A percentile compares a stretch with the other conserved stretches of the same genome.
Evolutionary conservation across 2,329 filamentous ascomycete genomes (phyloP).

Genomic region (Fusarium heterosporum): DNA sequence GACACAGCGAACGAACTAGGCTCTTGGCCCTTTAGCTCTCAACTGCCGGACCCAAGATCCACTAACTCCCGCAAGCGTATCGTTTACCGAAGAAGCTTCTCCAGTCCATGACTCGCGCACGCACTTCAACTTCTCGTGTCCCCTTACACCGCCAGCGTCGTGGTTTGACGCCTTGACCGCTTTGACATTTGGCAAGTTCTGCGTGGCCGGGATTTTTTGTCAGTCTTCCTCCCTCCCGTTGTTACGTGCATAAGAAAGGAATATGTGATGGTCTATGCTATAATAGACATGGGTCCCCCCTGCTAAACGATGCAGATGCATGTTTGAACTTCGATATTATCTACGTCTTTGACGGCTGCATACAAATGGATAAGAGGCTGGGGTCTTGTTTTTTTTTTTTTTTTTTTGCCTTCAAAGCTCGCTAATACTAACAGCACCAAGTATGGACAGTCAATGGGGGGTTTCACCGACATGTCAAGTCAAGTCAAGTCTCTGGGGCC

Average conservation of each 20-base stretch:
- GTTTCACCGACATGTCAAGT: constrained; percentile 27
- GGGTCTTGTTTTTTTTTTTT: not conserved
- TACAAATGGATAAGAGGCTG: constrained; percentile 25
- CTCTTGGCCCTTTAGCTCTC: constrained; percentile 7
- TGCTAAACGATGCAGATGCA: constrained; percentile 18
- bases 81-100: constrained; percentile 17
- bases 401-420: not conserved
- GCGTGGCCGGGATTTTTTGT: constrained; percentile 19
- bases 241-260: constrained; percentile 29
- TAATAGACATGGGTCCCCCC: constrained; percentile 20
- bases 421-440: constrained; percentile 9
- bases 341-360: constrained; percentile 31
- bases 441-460: constrained; percentile 3
- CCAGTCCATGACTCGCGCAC: constrained; percentile 28
- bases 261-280: constrained; percentile 19
- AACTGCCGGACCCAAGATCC: constrained; percentile 34
- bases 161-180: constrained; percentile 22
- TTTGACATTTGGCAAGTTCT: constrained; percentile 12
- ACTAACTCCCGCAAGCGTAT: constrained; percentile 25
- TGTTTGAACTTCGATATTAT: constrained; percentile 26
- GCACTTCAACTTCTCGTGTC: not conserved
- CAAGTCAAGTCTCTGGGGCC: not conserved
- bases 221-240: constrained; percentile 10
- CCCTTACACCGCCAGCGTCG: constrained; percentile 27
- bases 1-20: not conserved